These are phyloP conservation scores for Trametes sanguinea DNA, from an alignment of 768 basidiomycete species.

Conservation along the genomic window DNA sequence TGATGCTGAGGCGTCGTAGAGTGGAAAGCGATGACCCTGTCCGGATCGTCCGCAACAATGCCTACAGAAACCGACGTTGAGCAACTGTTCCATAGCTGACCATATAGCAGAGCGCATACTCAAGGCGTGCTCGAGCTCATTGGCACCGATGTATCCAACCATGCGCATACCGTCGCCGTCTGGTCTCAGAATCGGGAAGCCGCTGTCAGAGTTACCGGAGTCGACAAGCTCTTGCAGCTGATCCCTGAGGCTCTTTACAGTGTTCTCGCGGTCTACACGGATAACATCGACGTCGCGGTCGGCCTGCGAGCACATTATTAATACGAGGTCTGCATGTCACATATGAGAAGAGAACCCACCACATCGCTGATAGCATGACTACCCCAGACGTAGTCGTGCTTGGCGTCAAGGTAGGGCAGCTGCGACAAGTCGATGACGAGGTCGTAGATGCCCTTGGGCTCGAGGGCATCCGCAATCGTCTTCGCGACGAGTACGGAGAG, in stretches of 20 bases:
- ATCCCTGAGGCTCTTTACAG: conserved; percentile 72
- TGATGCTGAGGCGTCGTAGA: conserved; percentile 41
- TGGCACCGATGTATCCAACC: conserved; percentile 89
- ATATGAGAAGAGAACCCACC: conserved; percentile 50
- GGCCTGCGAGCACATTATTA: conserved; percentile 45
- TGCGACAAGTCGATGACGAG: conserved; percentile 87
- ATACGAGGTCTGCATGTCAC: background rate
- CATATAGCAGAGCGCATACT: conserved; percentile 47
- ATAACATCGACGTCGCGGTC: conserved; percentile 71
- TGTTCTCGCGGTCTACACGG: conserved; percentile 70
- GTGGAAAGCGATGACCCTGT: conserved; percentile 69
- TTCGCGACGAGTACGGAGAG: conserved; percentile 86
- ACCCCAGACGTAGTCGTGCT: conserved; percentile 89
- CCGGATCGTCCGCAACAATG: conserved; percentile 72
- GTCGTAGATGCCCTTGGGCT: conserved; percentile 96
- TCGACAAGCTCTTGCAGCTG: conserved; percentile 61
- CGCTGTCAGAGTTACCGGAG: conserved; percentile 70
- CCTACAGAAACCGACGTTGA: conserved; percentile 40
- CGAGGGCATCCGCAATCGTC: conserved; percentile 83
- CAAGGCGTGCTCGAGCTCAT: conserved; percentile 92
- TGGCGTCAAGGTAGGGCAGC: conserved; percentile 90
- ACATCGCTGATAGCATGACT: conserved; percentile 73
- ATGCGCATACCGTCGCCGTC: conserved; percentile 59
- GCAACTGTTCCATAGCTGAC: no score
- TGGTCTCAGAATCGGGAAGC: conserved; percentile 81